Evolutionary conservation across 306 rosid species (phyloP), one percentile per base, ranked within the genome.

Genomic region (Vigna angularis): DNA sequence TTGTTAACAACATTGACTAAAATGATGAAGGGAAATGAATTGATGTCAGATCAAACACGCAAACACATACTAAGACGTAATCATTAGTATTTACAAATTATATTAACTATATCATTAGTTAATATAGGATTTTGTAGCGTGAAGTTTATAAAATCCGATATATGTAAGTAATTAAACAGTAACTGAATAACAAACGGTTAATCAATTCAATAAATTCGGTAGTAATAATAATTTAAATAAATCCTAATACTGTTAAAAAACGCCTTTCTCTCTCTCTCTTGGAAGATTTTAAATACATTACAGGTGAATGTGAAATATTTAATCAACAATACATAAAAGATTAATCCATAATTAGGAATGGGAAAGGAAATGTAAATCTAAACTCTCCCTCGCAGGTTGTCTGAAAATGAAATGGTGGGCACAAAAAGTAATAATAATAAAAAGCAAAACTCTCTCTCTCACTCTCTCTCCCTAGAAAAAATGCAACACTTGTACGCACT

Each of bases 401-500:
- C 66, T 74, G 79, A 78, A 81, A 81, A 70, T 74, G 85, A 78
- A 82, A 74, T 78, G 8, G 67, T 78, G 72, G 70, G 81, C 83
- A 62, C 55, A 14, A 76, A 70, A 72, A 77, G 70, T 59, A 83
- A 56, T 66, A 66, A 18, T 49, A 58, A 10, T 68, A 30, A 68
- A 44, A 17, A 49, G 67, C 40, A 80, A 42, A 61, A 49, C 12
- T 5, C 67, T 47, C 40, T 18, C 18, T 18, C 18, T 18, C 28
- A 24, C 28, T 24, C 38, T 30, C 77, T 81, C 71, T 28, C 52
- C 50, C 38, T 22, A 40, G 66, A 50, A 84, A 82, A 85, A 86
- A 38, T 17, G 89, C 83, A 86, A 88, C 87, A 79, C 78, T 78
- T 74, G 82, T 83, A 75, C 64, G 44, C 66, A 11, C 78, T 61